These are phyloP conservation scores for Rhododendron griersonianum DNA, from an alignment of 148 eudicot genomes.

Conservation along the genomic window DNA sequence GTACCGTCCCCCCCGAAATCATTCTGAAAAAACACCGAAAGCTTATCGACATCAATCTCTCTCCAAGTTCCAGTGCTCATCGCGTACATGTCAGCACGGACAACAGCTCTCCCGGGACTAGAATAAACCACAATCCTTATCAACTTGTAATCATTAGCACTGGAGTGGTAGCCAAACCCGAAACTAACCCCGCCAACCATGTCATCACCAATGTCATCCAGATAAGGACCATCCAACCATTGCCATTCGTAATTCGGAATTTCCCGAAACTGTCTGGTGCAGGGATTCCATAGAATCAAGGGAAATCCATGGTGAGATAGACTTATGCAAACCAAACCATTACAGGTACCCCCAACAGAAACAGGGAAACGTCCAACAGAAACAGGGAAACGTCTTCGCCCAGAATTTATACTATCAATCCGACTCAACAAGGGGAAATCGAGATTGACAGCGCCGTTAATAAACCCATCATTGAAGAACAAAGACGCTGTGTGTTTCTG, in stretches of 20 bases:
- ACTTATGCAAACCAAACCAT: background rate
- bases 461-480: background rate
- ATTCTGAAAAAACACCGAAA: background rate
- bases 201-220: background rate
- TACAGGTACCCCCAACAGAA: background rate
- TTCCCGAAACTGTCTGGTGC: background rate
- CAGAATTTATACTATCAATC: background rate
- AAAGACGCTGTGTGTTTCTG: background rate
- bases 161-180: background rate
- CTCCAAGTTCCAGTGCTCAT: background rate
- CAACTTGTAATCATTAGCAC: background rate
- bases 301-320: background rate
- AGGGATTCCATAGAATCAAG: background rate
- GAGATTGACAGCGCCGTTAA: background rate
- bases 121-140: background rate
- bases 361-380: background rate
- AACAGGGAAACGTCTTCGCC: background rate
- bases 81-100: background rate
- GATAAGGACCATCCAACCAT: background rate
- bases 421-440: background rate
- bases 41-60: background rate
- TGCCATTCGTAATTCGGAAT: background rate
- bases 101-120: background rate
- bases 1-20: background rate
- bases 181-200: background rate